Base-by-base conservation (phyloP, 2,329 filamentous ascomycete genomes). In the Aspergillus sojae region DNA sequence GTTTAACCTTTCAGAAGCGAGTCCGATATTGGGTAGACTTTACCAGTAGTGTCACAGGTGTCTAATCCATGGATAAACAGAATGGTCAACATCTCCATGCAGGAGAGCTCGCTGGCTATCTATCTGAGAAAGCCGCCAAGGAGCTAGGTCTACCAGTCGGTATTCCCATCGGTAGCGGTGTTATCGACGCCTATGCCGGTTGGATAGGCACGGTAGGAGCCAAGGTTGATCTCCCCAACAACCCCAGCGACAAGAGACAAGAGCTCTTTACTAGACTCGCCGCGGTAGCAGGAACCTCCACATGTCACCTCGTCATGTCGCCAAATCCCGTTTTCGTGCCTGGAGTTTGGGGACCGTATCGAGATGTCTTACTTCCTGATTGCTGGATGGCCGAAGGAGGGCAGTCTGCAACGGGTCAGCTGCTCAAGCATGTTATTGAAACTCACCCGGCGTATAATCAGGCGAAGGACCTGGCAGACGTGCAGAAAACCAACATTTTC, bases 131-230 rank as follows among this genome's bases (percentile, higher is more conserved):
- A 73, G 94, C 95, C 5, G 92, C 91, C 19, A 80, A 84, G 55
- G 91, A 97, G 67, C 88, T 99, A 64, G 94, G 95, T 9, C 85
- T 99, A 3, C 90, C 90, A 6, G 84, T 90, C n/a, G 94, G 94
- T 41, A 95, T 97, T 70, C 93, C 95, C 23, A 91, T 99, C 61
- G 95, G 95, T 59, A 96, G 93, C 74, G 94, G 94, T 78, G 95
- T 99, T 67, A 99, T 99, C 74, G 95, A 99, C 77, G 95, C 95
- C 23, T 99, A 99, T 74, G 95, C 95, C 63, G 95, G 95, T 67
- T 99, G 95, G 95, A 95, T 99, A 70, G 95, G 95, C 65, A 98
- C 95, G 1, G 95, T 99, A 19, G 95, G 95, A 62, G 94, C 95
- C 65, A 97, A 97, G 78, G 92, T 97, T 70, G 86, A 93, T 68